Percentiles rank a stretch among this genome's conserved stretches.
Evolutionary conservation across 345 rosid genomes (phyloP).

Genomic region (Camelina laxa): DNA sequence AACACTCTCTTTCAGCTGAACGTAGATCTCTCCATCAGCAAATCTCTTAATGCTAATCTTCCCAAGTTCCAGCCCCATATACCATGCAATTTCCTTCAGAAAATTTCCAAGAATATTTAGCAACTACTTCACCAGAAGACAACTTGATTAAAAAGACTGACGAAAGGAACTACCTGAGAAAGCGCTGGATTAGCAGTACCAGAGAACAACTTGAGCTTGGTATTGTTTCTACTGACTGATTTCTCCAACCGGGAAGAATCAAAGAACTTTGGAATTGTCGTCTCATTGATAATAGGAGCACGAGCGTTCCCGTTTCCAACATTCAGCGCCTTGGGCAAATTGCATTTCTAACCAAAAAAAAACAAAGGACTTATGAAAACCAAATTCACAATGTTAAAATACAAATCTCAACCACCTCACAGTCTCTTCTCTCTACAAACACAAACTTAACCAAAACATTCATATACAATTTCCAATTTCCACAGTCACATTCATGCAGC

Average conservation of each 20-base stretch:
- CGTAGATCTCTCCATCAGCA: slow-evolving; percentile 96
- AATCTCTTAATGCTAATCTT: slow-evolving; percentile 86
- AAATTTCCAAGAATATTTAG: background rate
- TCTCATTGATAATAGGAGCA: slow-evolving; percentile 54
- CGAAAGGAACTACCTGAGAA: slow-evolving; percentile 54
- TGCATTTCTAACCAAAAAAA: slow-evolving; percentile 53
- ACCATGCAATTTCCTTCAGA: slow-evolving; percentile 91
- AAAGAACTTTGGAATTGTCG: slow-evolving; percentile 60
- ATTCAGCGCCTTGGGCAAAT: slow-evolving; percentile 48
- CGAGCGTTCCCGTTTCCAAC: slow-evolving; percentile 54
- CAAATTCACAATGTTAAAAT: background rate
- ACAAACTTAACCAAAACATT: background rate
- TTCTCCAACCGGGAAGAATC: slow-evolving; percentile 62
- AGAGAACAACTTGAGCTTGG: slow-evolving; percentile 67
- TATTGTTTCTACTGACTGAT: slow-evolving; percentile 42
- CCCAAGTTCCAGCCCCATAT: slow-evolving; percentile 95
- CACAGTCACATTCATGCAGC: background rate
- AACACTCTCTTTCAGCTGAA: slow-evolving; percentile 95
- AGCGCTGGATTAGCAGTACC: slow-evolving; percentile 75
- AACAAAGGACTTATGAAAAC: background rate
- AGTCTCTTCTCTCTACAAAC: background rate
- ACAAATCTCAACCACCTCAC: background rate
- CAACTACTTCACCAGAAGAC: background rate
- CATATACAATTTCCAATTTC: background rate
- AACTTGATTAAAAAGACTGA: background rate